Base-by-base conservation (phyloP, 176 grass and related monocot genomes). In the Lolium rigidum region DNA sequence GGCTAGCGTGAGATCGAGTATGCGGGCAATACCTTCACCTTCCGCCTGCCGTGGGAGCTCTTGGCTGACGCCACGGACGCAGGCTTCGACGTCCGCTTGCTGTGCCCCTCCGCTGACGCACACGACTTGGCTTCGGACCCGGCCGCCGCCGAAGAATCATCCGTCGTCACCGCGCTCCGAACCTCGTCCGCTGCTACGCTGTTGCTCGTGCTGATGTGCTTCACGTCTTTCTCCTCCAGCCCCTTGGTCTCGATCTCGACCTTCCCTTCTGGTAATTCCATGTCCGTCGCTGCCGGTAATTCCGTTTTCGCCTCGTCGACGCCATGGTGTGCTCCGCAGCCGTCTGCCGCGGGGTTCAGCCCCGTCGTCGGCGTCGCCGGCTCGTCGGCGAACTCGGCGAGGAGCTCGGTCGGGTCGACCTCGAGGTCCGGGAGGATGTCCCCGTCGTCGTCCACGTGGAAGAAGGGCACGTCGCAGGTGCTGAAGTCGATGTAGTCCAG, bases 401-500 rank as follows among this genome's bases (percentile, higher is more conserved):
- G 90, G 85, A 94, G 88, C 74, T 99, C 97, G 1, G 76, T 74
- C 47, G 97, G 88, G 85, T 99, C 97, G 69, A 94, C 88, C 90
- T 94, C 97, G 6, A 99, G 97, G 89, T 94, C 92, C 2, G 94
- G 97, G 69, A 99, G 87, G 50, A 94, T 55, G 31, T 99, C 94
- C 11, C 97, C 97, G 58, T 90, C 97, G 58, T 90, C 97, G 51
- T 90, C 83, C 44, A 88, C 78, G 70, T 85, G 82, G 70, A 91
- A 80, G 87, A 91, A 78, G 21, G 76, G 66, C 4, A 92, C 64
- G 82, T 90, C 92, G 85, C 90, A 82, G 44, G 77, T 47, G 65
- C 84, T 88, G 80, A 99, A 99, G 90, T 94, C 89, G 86, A 99
- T 96, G 87, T 96, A 95, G 56, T 93, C 87, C 17, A 98, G 91